Evolutionary conservation across 2,329 filamentous ascomycete genomes (phyloP).

Genomic region (Colletotrichum sp.): DNA sequence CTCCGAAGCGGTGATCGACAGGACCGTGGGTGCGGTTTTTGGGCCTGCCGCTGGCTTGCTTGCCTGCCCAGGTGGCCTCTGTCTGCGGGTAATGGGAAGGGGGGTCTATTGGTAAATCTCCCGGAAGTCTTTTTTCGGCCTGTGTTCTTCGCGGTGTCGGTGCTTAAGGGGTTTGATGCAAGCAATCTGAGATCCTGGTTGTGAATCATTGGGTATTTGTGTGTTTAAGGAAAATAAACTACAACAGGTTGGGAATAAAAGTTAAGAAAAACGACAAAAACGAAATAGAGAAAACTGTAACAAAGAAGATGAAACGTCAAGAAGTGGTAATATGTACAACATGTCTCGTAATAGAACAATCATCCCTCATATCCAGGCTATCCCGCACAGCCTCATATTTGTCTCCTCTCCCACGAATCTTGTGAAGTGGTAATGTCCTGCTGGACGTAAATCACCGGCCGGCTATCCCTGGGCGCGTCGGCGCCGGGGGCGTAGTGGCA

Average conservation of each 20-base stretch:
- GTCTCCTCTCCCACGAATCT: background rate
- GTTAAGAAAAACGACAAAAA: background rate
- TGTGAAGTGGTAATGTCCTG: conserved; percentile 10
- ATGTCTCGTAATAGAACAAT: background rate
- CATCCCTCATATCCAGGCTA: background rate
- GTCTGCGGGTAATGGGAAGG: background rate
- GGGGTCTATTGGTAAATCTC: background rate
- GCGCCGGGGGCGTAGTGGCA: conserved; percentile 2
- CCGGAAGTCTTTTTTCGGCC: background rate
- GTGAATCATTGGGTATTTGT: background rate
- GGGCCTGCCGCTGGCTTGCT: background rate
- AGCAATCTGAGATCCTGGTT: background rate
- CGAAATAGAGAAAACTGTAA: background rate
- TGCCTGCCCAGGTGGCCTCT: background rate
- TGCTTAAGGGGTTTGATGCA: background rate
- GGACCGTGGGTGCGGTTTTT: background rate
- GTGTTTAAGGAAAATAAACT: background rate
- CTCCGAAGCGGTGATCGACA: background rate
- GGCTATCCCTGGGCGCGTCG: background rate
- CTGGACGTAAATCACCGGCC: conserved; percentile 14
- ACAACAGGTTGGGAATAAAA: background rate
- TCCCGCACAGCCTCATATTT: background rate
- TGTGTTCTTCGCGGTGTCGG: background rate
- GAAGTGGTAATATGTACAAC: background rate
- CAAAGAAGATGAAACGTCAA: background rate